These are phyloP conservation scores for Pouteria glomerata DNA, from an alignment of 148 eudicot genomes.

Conservation along the genomic window DNA sequence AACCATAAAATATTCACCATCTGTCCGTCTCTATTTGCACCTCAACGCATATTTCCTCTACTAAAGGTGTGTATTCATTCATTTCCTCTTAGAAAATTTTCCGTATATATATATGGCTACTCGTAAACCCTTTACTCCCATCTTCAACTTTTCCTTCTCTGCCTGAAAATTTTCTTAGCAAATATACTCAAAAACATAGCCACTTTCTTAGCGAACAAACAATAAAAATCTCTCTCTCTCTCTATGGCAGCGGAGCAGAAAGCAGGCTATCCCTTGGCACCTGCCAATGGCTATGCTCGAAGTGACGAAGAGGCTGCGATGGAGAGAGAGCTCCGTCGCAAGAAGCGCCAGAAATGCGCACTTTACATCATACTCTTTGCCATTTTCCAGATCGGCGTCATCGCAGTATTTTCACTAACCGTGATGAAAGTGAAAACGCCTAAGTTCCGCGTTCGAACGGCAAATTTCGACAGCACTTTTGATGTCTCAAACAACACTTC, in stretches of 20 bases:
- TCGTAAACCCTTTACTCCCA: no score
- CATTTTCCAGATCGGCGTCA: conserved; percentile 6
- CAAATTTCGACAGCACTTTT: not conserved
- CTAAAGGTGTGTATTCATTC: no score
- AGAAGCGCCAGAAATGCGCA: conserved; percentile 7
- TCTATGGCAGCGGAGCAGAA: not conserved
- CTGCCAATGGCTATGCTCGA: not conserved
- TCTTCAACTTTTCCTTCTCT: no score
- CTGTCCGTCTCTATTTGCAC: no score
- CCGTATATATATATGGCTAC: no score
- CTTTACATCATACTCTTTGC: not conserved
- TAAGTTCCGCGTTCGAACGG: conserved; percentile 2
- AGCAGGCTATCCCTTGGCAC: not conserved
- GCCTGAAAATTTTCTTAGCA: no score
- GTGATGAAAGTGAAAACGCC: conserved; percentile 12
- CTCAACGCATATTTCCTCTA: no score
- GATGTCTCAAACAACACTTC: not conserved
- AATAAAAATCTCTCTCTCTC: no score
- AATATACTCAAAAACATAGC: no score
- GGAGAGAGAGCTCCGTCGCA: not conserved
- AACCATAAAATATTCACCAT: no score
- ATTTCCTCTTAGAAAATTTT: no score
- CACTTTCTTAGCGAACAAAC: no score
- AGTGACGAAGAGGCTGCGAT: not conserved
- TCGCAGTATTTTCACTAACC: not conserved